These are phyloP conservation scores for Blastobotrys terrestris DNA, from an alignment of 805 yeast genomes.

Conservation along the genomic window DNA sequence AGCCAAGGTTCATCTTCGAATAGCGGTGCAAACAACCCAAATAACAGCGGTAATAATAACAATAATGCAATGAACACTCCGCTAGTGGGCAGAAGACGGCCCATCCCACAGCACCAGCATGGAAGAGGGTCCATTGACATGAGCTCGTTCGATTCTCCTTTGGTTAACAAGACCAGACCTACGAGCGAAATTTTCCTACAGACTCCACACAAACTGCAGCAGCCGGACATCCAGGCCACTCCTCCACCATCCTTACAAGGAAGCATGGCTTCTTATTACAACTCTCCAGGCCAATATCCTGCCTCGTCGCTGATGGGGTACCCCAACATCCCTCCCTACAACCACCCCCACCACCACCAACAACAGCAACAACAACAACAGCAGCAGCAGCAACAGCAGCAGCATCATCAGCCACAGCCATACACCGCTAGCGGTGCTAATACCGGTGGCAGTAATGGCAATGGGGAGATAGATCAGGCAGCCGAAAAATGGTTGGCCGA, in stretches of 20 bases:
- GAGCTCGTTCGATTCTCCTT: slow-evolving; percentile 18
- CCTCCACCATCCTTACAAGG: not conserved
- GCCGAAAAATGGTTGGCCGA: slow-evolving; percentile 32
- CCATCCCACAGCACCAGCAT: not conserved
- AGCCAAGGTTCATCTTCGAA: not conserved
- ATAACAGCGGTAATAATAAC: not conserved
- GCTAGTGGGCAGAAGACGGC: not conserved
- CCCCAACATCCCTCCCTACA: not conserved
- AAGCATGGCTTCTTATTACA: not conserved
- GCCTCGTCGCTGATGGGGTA: not conserved
- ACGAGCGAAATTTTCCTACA: slow-evolving; percentile 23
- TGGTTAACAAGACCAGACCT: slow-evolving; percentile 19
- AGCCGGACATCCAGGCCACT: not conserved
- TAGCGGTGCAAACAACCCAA: not conserved
- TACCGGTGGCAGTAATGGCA: slow-evolving; percentile 1
- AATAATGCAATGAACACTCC: not conserved
- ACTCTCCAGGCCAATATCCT: not conserved
- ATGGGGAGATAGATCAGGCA: slow-evolving; percentile 18
- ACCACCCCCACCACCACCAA: not conserved
- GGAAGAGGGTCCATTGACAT: slow-evolving; percentile 1
- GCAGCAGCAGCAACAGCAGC: not conserved
- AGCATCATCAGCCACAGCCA: not conserved
- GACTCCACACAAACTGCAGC: slow-evolving; percentile 11
- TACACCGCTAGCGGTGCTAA: not conserved
- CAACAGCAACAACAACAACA: not conserved